Evolutionary conservation across 768 basidiomycete species (phyloP).

Genomic region (Calocybe gangraenosa): DNA sequence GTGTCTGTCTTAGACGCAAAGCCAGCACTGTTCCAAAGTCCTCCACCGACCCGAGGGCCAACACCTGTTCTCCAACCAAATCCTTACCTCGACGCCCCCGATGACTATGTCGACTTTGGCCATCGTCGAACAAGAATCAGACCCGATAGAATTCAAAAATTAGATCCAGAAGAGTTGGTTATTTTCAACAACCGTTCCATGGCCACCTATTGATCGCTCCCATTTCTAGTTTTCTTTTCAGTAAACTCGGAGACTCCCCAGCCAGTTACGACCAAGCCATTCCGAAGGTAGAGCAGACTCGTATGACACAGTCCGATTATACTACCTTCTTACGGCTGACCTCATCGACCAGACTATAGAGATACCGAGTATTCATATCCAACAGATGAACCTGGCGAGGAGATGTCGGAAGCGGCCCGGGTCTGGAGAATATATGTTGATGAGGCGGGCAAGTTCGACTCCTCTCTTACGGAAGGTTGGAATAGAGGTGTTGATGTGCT

Average conservation of each 20-base stretch:
- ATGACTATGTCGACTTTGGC: neutral
- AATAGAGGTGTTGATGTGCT: constrained; percentile 41
- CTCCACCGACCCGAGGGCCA: constrained; percentile 8
- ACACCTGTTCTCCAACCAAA: constrained; percentile 9
- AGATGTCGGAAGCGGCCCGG: constrained; percentile 28
- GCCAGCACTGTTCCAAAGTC: constrained; percentile 5
- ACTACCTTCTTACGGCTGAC: neutral
- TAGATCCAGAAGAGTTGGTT: constrained; percentile 9
- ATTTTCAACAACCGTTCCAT: neutral
- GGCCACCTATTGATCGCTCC: neutral
- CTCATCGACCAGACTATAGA: neutral
- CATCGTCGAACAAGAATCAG: constrained; percentile 8
- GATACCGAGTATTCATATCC: constrained; percentile 5
- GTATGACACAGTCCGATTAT: too few species aligned
- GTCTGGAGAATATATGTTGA: constrained; percentile 42
- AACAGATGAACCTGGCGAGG: constrained; percentile 28
- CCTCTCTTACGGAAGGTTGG: constrained; percentile 31
- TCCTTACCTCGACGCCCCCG: constrained; percentile 4
- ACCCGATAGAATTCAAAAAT: constrained; percentile 3
- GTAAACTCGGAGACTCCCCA: neutral
- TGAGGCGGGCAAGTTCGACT: constrained; percentile 32
- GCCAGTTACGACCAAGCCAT: neutral
- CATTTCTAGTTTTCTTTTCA: neutral
- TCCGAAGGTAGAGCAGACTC: neutral
- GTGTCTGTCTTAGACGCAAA: constrained; percentile 2